These are phyloP conservation scores for Meyerozyma elateridarum DNA, from an alignment of 1,139 yeast genomes.

Conservation along the genomic window DNA sequence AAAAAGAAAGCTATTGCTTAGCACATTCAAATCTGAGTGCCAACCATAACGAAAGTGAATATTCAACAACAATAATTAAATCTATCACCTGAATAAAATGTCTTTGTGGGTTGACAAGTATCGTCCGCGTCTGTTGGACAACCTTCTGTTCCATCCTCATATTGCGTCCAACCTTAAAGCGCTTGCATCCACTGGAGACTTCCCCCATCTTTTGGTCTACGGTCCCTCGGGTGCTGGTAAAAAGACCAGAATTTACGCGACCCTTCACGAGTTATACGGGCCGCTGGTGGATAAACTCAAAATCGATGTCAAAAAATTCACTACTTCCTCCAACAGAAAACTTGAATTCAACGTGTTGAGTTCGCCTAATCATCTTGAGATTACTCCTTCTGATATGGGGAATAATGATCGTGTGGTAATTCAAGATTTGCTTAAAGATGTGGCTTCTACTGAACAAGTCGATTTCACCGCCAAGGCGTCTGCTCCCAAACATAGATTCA, in stretches of 20 bases:
- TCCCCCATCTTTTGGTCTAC: conserved; percentile 86
- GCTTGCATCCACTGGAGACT: conserved; percentile 71
- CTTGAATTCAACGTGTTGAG: conserved; percentile 88
- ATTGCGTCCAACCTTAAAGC: conserved; percentile 64
- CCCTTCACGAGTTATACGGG: conserved; percentile 78
- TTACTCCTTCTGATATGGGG: conserved; percentile 97
- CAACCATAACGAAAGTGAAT: no score
- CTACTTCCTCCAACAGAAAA: conserved; percentile 66
- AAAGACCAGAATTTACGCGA: conserved; percentile 85
- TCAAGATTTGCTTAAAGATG: conserved; percentile 87
- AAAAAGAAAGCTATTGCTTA: no score
- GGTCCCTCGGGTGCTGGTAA: conserved; percentile 98
- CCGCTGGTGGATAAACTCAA: conserved; percentile 75
- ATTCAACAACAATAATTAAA: no score
- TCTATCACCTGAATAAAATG: conserved; percentile 45
- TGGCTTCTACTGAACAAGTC: conserved; percentile 93
- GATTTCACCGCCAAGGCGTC: conserved; percentile 48
- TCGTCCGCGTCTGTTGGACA: conserved; percentile 67
- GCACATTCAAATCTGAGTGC: no score
- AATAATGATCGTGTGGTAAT: conserved; percentile 91
- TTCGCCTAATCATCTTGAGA: conserved; percentile 85
- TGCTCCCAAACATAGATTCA: conserved; percentile 63
- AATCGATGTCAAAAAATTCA: conserved; percentile 83
- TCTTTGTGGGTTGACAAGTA: conserved; percentile 96
- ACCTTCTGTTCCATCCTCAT: conserved; percentile 61